These are phyloP conservation scores for Paragyromitra xinjiangensis DNA, from an alignment of 495 filamentous ascomycete species.

Conservation along the genomic window DNA sequence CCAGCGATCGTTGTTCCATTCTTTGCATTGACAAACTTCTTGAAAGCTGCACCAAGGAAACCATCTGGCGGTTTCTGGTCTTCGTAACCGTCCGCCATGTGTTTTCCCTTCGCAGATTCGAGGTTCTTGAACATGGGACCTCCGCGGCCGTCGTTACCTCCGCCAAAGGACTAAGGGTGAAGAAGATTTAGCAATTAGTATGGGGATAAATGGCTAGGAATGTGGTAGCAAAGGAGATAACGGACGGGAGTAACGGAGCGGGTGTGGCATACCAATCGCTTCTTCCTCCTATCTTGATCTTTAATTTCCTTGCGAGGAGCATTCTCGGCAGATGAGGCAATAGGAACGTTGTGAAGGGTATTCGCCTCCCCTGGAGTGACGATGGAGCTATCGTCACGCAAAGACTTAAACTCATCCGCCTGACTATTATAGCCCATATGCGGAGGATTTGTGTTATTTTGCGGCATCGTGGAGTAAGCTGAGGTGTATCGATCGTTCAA, in stretches of 20 bases:
- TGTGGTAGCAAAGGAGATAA: not conserved
- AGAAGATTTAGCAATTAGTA: constrained; percentile 6
- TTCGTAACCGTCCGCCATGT: constrained; percentile 36
- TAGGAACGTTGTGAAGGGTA: constrained; percentile 20
- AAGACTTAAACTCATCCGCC: constrained; percentile 4
- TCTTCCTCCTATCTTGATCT: constrained; percentile 34
- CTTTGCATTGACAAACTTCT: constrained; percentile 44
- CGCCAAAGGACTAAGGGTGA: constrained; percentile 45
- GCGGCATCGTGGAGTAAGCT: constrained; percentile 20
- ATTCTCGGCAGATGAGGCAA: not conserved
- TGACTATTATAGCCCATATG: constrained; percentile 15
- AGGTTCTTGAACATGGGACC: constrained; percentile 54
- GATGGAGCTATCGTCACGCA: not conserved
- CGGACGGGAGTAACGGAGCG: too few species aligned
- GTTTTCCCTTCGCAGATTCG: constrained; percentile 39
- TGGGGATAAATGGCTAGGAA: not conserved
- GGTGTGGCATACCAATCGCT: constrained; percentile 39
- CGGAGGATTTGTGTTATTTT: constrained; percentile 10
- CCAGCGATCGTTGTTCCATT: constrained; percentile 1
- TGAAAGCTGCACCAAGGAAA: constrained; percentile 49
- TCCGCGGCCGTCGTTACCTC: constrained; percentile 54
- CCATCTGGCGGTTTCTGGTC: constrained; percentile 55
- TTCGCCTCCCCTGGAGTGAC: constrained; percentile 14
- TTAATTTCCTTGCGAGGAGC: constrained; percentile 4
- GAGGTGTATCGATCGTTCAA: not conserved